phyloP scores from a whole-genome alignment of 2,329 filamentous ascomycete species.

The Neonectria hederae region DNA sequence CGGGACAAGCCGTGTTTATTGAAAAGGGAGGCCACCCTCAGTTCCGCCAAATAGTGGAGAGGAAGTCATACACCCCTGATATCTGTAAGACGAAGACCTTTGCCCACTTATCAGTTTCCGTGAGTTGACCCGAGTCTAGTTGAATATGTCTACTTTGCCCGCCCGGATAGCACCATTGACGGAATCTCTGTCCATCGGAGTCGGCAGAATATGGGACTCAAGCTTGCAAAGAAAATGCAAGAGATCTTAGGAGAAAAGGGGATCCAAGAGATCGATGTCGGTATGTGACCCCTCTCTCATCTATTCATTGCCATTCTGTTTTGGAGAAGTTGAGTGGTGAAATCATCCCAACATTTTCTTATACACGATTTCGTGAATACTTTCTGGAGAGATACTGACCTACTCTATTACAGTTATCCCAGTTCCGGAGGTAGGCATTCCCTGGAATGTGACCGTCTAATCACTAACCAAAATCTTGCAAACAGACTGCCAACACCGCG shows the following conservation, averaged over 20 bases:
- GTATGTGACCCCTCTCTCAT: conserved; percentile 43
- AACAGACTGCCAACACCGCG: conserved; percentile 80
- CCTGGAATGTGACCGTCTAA: too few relatives aligned
- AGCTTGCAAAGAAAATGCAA: conserved; percentile 78
- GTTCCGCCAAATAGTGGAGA: conserved; percentile 77
- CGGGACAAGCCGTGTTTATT: conserved; percentile 87
- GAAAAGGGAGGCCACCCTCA: conserved; percentile 78
- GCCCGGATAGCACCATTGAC: conserved; percentile 84
- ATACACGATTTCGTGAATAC: too few relatives aligned
- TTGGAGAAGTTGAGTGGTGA: too few relatives aligned
- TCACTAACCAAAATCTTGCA: conserved; percentile 1
- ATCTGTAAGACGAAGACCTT: too few relatives aligned
- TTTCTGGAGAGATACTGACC: too few relatives aligned
- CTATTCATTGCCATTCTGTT: too few relatives aligned
- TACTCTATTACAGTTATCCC: conserved; percentile 70
- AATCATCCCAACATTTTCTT: too few relatives aligned
- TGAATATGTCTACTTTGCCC: conserved; percentile 77
- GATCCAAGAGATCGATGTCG: conserved; percentile 79
- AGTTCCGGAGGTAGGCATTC: conserved; percentile 58
- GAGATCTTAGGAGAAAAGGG: conserved; percentile 73
- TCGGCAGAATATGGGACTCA: conserved; percentile 86
- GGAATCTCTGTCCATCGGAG: conserved; percentile 88
- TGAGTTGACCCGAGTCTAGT: too few relatives aligned
- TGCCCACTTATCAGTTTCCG: too few relatives aligned
- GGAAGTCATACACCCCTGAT: conserved; percentile 79